phyloP scores from a whole-genome alignment of 2,329 filamentous ascomycete genomes.

The Calycina herbarum region DNA sequence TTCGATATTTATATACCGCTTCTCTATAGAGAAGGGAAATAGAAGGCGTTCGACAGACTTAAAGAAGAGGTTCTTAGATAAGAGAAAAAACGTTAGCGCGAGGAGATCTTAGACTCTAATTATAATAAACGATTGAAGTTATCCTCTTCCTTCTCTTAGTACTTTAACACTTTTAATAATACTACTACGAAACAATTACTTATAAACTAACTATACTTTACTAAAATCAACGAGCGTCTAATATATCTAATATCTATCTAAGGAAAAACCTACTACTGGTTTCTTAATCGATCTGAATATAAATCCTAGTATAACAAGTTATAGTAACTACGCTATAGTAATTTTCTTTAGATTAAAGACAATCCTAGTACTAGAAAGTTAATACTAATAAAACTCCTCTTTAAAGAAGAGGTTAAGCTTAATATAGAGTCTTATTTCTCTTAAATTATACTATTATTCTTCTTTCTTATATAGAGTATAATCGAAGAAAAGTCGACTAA shows the following conservation, averaged over 20 bases:
- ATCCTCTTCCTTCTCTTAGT: constrained; percentile 10
- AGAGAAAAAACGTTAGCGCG: constrained; percentile 17
- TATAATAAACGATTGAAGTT: constrained; percentile 21
- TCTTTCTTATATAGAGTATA: constrained; percentile 33
- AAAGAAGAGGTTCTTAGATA: constrained; percentile 3
- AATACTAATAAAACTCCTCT: too few relatives aligned
- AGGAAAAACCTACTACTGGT: constrained; percentile 44
- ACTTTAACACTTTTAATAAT: constrained; percentile 16
- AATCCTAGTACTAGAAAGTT: too few relatives aligned
- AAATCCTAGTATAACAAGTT: constrained; percentile 40
- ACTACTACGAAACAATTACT: constrained; percentile 27
- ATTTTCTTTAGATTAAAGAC: constrained; percentile 17
- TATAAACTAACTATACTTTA: constrained; percentile 41
- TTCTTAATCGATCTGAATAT: constrained; percentile 40
- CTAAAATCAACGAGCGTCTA: constrained; percentile 42
- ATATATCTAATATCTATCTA: constrained; percentile 41
- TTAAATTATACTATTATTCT: constrained; percentile 39
- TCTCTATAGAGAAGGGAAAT: too few relatives aligned
- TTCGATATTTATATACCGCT: too few relatives aligned
- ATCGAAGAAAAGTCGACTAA: constrained; percentile 46
- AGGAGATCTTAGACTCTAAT: constrained; percentile 19
- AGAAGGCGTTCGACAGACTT: too few relatives aligned
- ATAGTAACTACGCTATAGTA: constrained; percentile 36
- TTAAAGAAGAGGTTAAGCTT: constrained; percentile 25
- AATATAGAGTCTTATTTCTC: constrained; percentile 23